Percentiles rank a stretch among this genome's conserved stretches.
Evolutionary conservation across 2,329 filamentous ascomycete species (phyloP).

Genomic region (Colletotrichum spaethianum): DNA sequence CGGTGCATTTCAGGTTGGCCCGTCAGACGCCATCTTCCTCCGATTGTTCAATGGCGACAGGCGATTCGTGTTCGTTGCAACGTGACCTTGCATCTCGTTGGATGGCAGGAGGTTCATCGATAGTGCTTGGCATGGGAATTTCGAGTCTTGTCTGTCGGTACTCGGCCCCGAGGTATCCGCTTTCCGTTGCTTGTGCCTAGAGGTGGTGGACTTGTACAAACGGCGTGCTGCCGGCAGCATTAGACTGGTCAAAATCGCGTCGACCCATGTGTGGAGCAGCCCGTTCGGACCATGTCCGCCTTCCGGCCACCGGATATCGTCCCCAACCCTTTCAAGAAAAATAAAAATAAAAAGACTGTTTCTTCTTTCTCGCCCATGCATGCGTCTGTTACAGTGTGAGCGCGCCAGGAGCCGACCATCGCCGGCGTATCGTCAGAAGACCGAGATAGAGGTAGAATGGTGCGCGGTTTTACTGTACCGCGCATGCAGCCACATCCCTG

Average conservation of each 20-base stretch:
- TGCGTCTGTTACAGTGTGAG: slow-evolving; percentile 1
- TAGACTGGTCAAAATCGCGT: slow-evolving; percentile 29
- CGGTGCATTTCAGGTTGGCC: neutral
- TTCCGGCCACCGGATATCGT: slow-evolving; percentile 15
- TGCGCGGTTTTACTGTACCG: slow-evolving; percentile 33
- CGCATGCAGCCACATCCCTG: slow-evolving; percentile 29
- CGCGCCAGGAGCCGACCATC: slow-evolving; percentile 29
- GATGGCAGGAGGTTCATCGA: slow-evolving; percentile 5
- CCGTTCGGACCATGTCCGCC: slow-evolving; percentile 30
- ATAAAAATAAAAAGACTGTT: too few species aligned
- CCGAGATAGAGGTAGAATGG: slow-evolving; percentile 12
- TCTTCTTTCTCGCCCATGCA: slow-evolving; percentile 17
- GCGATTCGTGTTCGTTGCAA: slow-evolving; percentile 17
- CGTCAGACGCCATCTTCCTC: neutral
- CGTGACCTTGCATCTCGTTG: slow-evolving; percentile 17
- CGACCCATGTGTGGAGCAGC: slow-evolving; percentile 27
- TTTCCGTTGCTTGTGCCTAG: slow-evolving; percentile 16
- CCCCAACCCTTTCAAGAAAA: neutral
- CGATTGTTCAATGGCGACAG: slow-evolving; percentile 11
- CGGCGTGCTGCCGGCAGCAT: slow-evolving; percentile 23
- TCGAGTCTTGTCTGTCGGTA: slow-evolving; percentile 14
- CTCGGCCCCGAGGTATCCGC: slow-evolving; percentile 36
- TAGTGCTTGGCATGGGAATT: slow-evolving; percentile 18
- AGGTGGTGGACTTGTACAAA: slow-evolving; percentile 18
- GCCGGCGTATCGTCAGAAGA: slow-evolving; percentile 8